Conservation (phyloP, 2,329 filamentous ascomycete species). For the Coniochaeta sp. region DNA sequence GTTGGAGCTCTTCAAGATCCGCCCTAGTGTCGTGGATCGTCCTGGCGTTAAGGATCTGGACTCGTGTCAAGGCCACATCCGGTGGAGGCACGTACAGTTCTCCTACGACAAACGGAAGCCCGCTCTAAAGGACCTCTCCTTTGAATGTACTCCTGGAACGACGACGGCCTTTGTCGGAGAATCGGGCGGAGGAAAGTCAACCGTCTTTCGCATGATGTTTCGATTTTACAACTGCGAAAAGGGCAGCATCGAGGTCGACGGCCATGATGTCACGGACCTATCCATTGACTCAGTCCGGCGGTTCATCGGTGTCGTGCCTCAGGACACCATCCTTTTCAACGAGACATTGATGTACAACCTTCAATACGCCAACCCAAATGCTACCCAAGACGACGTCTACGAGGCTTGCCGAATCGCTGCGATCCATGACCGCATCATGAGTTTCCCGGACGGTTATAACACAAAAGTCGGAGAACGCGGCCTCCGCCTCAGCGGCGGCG, state of each 20-base stretch:
- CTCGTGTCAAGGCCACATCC: slow-evolving; percentile 71
- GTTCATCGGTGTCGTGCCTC: slow-evolving; percentile 92
- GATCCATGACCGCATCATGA: slow-evolving; percentile 47
- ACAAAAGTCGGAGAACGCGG: slow-evolving; percentile 48
- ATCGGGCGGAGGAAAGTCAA: slow-evolving; percentile 95
- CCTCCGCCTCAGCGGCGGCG: slow-evolving; percentile 50
- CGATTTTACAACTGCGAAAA: slow-evolving; percentile 85
- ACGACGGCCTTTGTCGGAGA: slow-evolving; percentile 95
- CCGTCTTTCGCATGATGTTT: slow-evolving; percentile 90
- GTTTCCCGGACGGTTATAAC: slow-evolving; percentile 44
- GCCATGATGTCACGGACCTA: slow-evolving; percentile 72
- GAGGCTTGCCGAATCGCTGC: slow-evolving; percentile 45
- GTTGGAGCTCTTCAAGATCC: slow-evolving; percentile 92
- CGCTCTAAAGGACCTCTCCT: slow-evolving; percentile 75
- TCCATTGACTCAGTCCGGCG: slow-evolving; percentile 90
- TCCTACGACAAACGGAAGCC: slow-evolving; percentile 82
- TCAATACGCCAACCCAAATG: slow-evolving; percentile 41
- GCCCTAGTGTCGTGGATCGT: slow-evolving; percentile 80
- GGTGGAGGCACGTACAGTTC: slow-evolving; percentile 85
- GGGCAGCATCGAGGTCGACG: slow-evolving; percentile 79
- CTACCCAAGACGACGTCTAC: slow-evolving; percentile 40
- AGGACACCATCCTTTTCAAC: slow-evolving; percentile 72
- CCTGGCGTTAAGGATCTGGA: slow-evolving; percentile 56
- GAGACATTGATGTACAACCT: slow-evolving; percentile 50
- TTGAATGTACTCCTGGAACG: slow-evolving; percentile 80